Evolutionary conservation across 1,139 yeast species (phyloP).

Genomic region (Hansenula sp.): DNA sequence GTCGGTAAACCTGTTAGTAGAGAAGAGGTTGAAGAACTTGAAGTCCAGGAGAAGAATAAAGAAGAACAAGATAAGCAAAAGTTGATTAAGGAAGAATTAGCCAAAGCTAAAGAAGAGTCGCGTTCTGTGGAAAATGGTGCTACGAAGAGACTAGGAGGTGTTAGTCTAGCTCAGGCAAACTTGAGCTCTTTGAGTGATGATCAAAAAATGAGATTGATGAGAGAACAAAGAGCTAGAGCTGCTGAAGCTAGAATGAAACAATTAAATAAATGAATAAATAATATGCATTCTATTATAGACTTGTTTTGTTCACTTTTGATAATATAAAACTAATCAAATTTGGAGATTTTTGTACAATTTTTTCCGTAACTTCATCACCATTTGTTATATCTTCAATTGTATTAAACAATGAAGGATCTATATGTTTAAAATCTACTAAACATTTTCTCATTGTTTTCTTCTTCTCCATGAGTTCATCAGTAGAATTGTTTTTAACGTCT

Average conservation of each 20-base stretch:
- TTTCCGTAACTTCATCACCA: conserved; percentile 19
- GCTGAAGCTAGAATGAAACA: conserved; percentile 78
- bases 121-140: conserved; percentile 22
- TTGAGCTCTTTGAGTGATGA: conserved; percentile 48
- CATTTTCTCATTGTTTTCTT: conserved; percentile 49
- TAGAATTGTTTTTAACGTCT: conserved; percentile 36
- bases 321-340: conserved; percentile 14
- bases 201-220: conserved; percentile 72
- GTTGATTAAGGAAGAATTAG: conserved; percentile 29
- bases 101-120: conserved; percentile 22
- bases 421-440: conserved; percentile 57
- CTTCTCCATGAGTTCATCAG: conserved; percentile 26
- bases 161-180: conserved; percentile 23
- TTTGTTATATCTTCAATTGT: conserved; percentile 18
- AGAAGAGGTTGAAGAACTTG: conserved; percentile 54
- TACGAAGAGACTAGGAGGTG: conserved; percentile 20
- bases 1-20: conserved; percentile 64
- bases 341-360: conserved; percentile 9
- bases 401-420: conserved; percentile 35
- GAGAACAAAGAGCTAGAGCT: conserved; percentile 95
- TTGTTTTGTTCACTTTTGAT: conserved; percentile 19
- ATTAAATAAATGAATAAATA: conserved; percentile 4
- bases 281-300: conserved; percentile 2
- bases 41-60: conserved; percentile 32
- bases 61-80: conserved; percentile 25